Percentiles rank a stretch among this genome's conserved stretches.
These are phyloP conservation scores for Penicillium brasilianum DNA, from an alignment of 2,329 filamentous ascomycete species.

Conservation along the genomic window DNA sequence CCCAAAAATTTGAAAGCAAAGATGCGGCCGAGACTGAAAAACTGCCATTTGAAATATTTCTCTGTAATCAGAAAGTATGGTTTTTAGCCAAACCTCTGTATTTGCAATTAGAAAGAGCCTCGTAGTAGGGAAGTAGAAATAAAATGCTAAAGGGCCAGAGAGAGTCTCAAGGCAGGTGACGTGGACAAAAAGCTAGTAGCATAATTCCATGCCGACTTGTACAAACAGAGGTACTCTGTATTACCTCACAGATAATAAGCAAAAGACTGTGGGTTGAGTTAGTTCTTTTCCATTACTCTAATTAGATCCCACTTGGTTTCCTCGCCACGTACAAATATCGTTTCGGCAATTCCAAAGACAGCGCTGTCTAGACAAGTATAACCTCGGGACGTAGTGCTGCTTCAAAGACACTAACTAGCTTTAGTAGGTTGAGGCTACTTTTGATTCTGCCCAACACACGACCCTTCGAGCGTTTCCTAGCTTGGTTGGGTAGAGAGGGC, in stretches of 20 bases:
- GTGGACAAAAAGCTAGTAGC: background rate
- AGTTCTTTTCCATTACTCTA: background rate
- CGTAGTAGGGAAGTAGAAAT: background rate
- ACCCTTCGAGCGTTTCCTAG: background rate
- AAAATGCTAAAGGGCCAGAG: background rate
- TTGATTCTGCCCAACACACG: conserved; percentile 1
- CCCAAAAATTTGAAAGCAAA: background rate
- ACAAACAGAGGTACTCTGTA: background rate
- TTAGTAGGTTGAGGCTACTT: background rate
- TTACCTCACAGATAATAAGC: background rate
- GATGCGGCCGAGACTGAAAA: background rate
- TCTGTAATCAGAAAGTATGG: no score
- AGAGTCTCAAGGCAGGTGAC: background rate
- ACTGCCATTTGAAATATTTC: background rate
- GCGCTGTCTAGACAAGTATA: background rate
- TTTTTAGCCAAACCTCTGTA: no score
- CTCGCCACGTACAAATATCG: background rate
- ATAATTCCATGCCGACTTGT: background rate
- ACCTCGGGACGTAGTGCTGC: background rate
- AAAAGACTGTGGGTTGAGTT: background rate
- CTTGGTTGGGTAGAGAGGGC: conserved; percentile 3
- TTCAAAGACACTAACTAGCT: background rate
- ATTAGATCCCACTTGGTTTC: background rate
- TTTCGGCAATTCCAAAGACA: background rate
- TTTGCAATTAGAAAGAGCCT: background rate